Evolutionary conservation across 2,329 filamentous ascomycete genomes (phyloP), one percentile per base, ranked within the genome.

Genomic region (Emmonsia crescens): DNA sequence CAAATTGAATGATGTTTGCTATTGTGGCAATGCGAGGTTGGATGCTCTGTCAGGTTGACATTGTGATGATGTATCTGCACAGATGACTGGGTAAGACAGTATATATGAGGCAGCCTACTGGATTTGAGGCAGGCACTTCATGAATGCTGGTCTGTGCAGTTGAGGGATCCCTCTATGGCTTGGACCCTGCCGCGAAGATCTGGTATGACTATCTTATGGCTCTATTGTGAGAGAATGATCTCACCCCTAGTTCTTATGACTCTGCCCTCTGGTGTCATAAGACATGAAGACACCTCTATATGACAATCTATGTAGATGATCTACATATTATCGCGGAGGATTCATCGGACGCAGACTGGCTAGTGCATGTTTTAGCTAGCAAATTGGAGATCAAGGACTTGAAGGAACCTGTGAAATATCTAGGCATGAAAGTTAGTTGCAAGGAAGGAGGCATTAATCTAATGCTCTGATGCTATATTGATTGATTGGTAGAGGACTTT

Each of bases 361-460:
- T 52, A 19, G 14, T 52, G 0, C 0, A 3, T 0, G 24, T 4
- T 0, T 8, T 52, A 0, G 1, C 0, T 2, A 6, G 6, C 0
- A 52, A 52, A 29, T 16, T 52, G 0, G 3, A 52, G 3, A 19
- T 52, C 0, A 52, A 52, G 4, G 49, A 52, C 19, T 19, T 52
- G 2, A 52, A 52, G 19, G 19, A 52, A 24, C 10, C 27, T 52
- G 3, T 1, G 1, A 52, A 31, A 31, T 52, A 52, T 31, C 27
- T 52, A 6, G 14, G 0, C 0, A 51, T 51, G 48, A 10, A 51
- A 19, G 21, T 51, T n/a, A 4, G 2, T 4, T 10, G 1, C 5
- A n/a, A 8, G 10, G 8, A 51, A 2, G 12, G 12, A 1, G 42
- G 16, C 1, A 51, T 29, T 4, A 51, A 5, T 14, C 16, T 51